phyloP scores from a whole-genome alignment of 2,329 filamentous ascomycete genomes.

The Juglanconis sp. region DNA sequence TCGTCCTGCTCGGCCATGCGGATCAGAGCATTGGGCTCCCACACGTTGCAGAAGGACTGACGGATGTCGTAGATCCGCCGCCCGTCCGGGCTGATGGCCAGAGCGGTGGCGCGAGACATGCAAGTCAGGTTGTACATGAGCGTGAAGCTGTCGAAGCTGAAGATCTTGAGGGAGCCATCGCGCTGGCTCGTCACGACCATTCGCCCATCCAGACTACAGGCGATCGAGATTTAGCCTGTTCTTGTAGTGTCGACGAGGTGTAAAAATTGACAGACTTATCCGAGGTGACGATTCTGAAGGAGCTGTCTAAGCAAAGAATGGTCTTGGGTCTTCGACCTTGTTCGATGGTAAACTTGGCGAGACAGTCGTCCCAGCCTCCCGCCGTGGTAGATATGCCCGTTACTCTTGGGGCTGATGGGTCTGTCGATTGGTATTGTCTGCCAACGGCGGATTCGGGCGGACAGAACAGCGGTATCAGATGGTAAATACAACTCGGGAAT shows the following conservation, averaged over 20 bases:
- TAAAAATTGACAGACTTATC: constrained; percentile 21
- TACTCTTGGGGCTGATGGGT: constrained; percentile 18
- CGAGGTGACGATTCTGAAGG: constrained; percentile 16
- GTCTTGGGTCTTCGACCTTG: constrained; percentile 11
- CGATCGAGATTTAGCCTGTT: constrained; percentile 18
- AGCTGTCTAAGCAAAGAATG: constrained; percentile 13
- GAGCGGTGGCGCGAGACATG: background rate
- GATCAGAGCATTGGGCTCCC: constrained; percentile 23
- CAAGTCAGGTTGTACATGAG: constrained; percentile 25
- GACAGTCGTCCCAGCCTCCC: constrained; percentile 25
- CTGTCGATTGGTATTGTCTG: constrained; percentile 27
- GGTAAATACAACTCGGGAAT: constrained; percentile 33
- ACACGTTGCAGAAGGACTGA: constrained; percentile 21
- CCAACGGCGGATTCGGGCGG: constrained; percentile 32
- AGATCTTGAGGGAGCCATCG: background rate
- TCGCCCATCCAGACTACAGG: background rate
- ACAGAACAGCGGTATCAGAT: constrained; percentile 37
- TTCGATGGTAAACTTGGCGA: constrained; percentile 23
- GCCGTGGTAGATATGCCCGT: constrained; percentile 15
- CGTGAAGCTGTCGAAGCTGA: constrained; percentile 11
- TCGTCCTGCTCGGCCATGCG: background rate
- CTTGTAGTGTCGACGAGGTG: constrained; percentile 21
- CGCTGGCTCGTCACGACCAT: background rate
- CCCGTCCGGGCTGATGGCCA: constrained; percentile 23
- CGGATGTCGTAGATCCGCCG: constrained; percentile 22